Percentiles rank a stretch among this genome's conserved stretches.
Evolutionary conservation across 1,139 yeast genomes (phyloP).

Genomic region (Yamadazyma kanchanaburiensis): DNA sequence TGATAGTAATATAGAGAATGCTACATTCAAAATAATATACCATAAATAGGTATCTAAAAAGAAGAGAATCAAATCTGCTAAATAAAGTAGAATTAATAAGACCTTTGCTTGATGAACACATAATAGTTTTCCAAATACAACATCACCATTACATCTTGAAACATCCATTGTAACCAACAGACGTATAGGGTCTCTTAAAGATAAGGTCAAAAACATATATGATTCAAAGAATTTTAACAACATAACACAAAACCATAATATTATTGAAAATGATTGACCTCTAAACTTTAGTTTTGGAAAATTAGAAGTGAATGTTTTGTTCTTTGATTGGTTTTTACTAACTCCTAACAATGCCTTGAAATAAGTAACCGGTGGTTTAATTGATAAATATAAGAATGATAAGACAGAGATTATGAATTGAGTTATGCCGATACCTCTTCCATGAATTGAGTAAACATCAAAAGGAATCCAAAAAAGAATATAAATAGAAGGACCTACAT

Average conservation of each 20-base stretch:
- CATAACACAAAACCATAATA: slow-evolving; percentile 69
- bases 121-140: slow-evolving; percentile 42
- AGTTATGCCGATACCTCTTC: slow-evolving; percentile 48
- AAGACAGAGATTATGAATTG: slow-evolving; percentile 61
- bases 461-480: slow-evolving; percentile 52
- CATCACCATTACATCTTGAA: slow-evolving; percentile 62
- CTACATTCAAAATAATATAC: slow-evolving; percentile 80
- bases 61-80: slow-evolving; percentile 71
- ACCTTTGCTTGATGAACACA: slow-evolving; percentile 62
- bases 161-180: slow-evolving; percentile 59
- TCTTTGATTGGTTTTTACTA: slow-evolving; percentile 5
- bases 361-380: slow-evolving; percentile 47
- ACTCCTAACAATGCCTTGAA: slow-evolving; percentile 26
- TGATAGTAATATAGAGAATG: slow-evolving; percentile 68
- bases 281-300: slow-evolving; percentile 53
- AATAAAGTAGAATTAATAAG: slow-evolving; percentile 50
- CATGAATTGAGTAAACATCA: slow-evolving; percentile 47
- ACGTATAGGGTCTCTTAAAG: slow-evolving; percentile 75
- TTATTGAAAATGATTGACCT: slow-evolving; percentile 53
- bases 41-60: slow-evolving; percentile 85
- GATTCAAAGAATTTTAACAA: slow-evolving; percentile 76
- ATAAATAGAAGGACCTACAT: slow-evolving; percentile 62
- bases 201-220: slow-evolving; percentile 73
- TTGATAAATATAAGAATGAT: slow-evolving; percentile 59
- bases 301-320: slow-evolving; percentile 6